Evolutionary conservation across 495 filamentous ascomycete species (phyloP).

Genomic region (Hypoxylon cercidicola): DNA sequence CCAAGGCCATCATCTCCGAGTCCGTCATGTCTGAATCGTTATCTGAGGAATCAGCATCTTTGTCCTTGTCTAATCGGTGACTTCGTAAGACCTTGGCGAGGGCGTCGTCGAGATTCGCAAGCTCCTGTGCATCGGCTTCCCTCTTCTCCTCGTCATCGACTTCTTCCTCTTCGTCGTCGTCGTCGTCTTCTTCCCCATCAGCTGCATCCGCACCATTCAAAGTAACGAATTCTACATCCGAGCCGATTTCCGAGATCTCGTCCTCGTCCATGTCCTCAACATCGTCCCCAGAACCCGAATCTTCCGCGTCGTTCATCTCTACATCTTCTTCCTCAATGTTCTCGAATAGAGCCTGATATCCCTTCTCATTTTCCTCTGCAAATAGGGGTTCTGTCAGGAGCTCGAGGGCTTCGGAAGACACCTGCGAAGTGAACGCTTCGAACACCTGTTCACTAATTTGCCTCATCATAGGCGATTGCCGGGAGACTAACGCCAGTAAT

Average conservation of each 20-base stretch:
- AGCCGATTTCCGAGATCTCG: constrained; percentile 50
- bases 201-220: constrained; percentile 44
- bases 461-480: constrained; percentile 83
- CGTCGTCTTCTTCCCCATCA: constrained; percentile 53
- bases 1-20: constrained; percentile 92
- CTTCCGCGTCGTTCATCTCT: constrained; percentile 54
- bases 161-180: constrained; percentile 60
- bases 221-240: constrained; percentile 59
- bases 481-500: constrained; percentile 85
- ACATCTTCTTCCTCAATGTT: constrained; percentile 72
- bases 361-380: constrained; percentile 81
- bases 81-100: constrained; percentile 78
- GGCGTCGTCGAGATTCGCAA: constrained; percentile 77
- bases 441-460: constrained; percentile 91
- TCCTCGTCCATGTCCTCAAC: constrained; percentile 49
- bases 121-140: constrained; percentile 47
- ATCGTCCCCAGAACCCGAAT: constrained; percentile 52
- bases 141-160: constrained; percentile 52
- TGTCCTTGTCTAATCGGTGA: constrained; percentile 65
- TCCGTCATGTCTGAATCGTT: constrained; percentile 86
- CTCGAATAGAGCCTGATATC: constrained; percentile 88
- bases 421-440: constrained; percentile 73
- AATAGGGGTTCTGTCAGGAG: constrained; percentile 79
- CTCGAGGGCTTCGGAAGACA: constrained; percentile 76
- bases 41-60: constrained; percentile 62